Percentiles rank a stretch among this genome's conserved stretches.
Evolutionary conservation across 805 yeast species (phyloP).

Genomic region (Saccharomycopsis amapae): DNA sequence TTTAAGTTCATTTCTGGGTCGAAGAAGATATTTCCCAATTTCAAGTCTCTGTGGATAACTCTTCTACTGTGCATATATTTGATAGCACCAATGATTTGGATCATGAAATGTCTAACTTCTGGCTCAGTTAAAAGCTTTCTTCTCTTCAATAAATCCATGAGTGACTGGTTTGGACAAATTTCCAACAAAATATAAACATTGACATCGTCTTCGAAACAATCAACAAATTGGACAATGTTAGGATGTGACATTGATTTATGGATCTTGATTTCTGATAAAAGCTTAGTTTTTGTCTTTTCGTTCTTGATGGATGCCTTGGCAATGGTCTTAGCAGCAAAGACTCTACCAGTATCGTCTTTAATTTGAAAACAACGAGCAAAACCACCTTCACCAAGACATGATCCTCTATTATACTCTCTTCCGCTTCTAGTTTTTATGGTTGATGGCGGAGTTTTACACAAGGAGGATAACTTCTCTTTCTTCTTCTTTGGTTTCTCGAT

Average conservation of each 20-base stretch:
- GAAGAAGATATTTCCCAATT: conserved; percentile 91
- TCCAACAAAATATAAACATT: conserved; percentile 92
- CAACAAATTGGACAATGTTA: conserved; percentile 86
- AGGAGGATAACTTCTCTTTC: conserved; percentile 81
- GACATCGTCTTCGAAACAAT: conserved; percentile 93
- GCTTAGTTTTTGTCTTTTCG: conserved; percentile 77
- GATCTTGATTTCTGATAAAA: conserved; percentile 89
- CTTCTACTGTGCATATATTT: conserved; percentile 86
- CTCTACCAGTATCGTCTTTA: conserved; percentile 78
- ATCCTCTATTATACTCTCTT: conserved; percentile 83
- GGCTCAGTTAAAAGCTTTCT: conserved; percentile 85
- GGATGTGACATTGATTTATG: conserved; percentile 86
- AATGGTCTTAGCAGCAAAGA: conserved; percentile 94
- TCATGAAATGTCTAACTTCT: conserved; percentile 83
- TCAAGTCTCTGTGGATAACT: conserved; percentile 92
- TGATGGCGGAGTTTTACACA: conserved; percentile 96
- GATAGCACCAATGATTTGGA: conserved; percentile 91
- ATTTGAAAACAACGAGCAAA: conserved; percentile 98
- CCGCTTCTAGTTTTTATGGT: conserved; percentile 82
- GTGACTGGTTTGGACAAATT: conserved; percentile 89
- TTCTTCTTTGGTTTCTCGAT: conserved; percentile 49
- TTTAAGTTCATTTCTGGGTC: conserved; percentile 92
- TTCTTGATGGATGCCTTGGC: conserved; percentile 87
- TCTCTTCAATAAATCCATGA: conserved; percentile 84
- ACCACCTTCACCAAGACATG: conserved; percentile 95